A percentile compares a stretch with the other conserved stretches of the same genome.
phyloP scores from a whole-genome alignment of 192 early-diverging fungal species.

The Mortierella antarctica region DNA sequence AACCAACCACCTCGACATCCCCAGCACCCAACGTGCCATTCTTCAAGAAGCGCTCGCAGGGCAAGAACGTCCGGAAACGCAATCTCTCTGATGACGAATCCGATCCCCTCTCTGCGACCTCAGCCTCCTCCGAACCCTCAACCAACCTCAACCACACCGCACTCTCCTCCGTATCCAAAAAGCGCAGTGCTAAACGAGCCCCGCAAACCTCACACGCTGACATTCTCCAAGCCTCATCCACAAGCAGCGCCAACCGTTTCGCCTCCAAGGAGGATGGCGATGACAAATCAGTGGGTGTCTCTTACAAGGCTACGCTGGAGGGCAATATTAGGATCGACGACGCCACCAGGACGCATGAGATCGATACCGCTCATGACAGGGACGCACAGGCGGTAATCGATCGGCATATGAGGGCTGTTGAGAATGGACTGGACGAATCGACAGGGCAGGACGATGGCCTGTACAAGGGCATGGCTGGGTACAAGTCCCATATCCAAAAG shows the following conservation, averaged over 20 bases:
- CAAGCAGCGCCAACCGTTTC: conserved; percentile 57
- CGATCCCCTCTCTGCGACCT: conserved; percentile 29
- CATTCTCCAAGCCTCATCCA: conserved; percentile 54
- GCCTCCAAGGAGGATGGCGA: conserved; percentile 39
- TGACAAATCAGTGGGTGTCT: conserved; percentile 42
- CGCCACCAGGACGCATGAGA: conserved; percentile 45
- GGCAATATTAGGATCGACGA: conserved; percentile 47
- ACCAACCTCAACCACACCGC: conserved; percentile 22
- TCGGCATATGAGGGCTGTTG: conserved; percentile 55
- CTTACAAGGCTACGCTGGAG: conserved; percentile 50
- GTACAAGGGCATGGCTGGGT: conserved; percentile 76
- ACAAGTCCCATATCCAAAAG: conserved; percentile 70
- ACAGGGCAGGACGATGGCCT: conserved; percentile 59
- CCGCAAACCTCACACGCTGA: conserved; percentile 33
- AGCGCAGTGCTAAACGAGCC: conserved; percentile 49
- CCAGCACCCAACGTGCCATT: conserved; percentile 57
- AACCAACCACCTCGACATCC: conserved; percentile 3
- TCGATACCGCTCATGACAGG: conserved; percentile 58
- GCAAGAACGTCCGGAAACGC: conserved; percentile 67
- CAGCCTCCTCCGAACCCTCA: conserved; percentile 56
- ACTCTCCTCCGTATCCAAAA: conserved; percentile 59
- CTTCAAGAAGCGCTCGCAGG: conserved; percentile 66
- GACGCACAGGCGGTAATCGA: conserved; percentile 56
- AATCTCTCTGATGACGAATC: conserved; percentile 54
- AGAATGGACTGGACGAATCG: conserved; percentile 40